Percentiles rank a stretch among this genome's conserved stretches.
Evolutionary conservation across 768 basidiomycete genomes (phyloP).

Genomic region (Trametes punicea): DNA sequence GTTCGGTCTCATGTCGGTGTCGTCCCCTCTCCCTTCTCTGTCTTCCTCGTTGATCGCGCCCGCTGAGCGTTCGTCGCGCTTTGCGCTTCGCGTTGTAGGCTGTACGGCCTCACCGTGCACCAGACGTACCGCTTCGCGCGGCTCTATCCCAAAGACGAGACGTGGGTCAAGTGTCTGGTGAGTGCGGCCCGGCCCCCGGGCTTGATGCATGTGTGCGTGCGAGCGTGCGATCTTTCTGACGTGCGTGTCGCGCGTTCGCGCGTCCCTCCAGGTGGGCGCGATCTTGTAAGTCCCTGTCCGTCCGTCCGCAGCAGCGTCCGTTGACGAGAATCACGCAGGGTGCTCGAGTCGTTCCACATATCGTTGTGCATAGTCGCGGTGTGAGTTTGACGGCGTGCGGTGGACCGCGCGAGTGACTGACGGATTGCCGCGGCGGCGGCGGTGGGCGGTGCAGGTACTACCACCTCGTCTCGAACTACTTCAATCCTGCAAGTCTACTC

Average conservation of each 20-base stretch:
- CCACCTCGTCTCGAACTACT: neutral
- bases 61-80: no score
- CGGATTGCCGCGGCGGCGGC: neutral
- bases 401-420: neutral
- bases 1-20: neutral
- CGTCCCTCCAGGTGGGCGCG: neutral
- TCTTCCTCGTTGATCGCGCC: neutral
- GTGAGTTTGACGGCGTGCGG: neutral
- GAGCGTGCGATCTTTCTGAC: no score
- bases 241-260: no score
- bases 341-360: neutral
- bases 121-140: neutral
- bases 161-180: neutral
- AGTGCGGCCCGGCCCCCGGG: neutral
- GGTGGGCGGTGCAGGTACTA: neutral
- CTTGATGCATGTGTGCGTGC: neutral
- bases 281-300: neutral
- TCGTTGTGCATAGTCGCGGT: neutral
- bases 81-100: no score
- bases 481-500: neutral
- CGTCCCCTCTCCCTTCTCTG: neutral
- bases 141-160: neutral
- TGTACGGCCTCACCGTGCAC: constrained; percentile 5
- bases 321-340: neutral
- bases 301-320: neutral